Evolutionary conservation across 768 basidiomycete species (phyloP).

Genomic region (Termitomyces sp.): DNA sequence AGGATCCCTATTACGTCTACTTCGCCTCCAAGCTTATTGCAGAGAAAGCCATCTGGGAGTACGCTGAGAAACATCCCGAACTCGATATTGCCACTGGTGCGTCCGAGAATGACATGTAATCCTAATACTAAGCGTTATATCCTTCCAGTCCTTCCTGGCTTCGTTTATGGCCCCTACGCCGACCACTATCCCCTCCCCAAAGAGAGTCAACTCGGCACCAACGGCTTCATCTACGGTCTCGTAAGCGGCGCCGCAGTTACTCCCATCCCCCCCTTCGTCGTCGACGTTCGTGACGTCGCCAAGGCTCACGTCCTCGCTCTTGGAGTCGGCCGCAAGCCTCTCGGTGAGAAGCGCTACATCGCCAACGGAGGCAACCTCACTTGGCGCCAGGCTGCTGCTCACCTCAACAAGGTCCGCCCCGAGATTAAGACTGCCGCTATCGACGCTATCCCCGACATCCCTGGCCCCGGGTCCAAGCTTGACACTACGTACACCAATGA

Average conservation of each 20-base stretch:
- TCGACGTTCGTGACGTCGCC: slow-evolving; percentile 35
- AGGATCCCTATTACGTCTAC: slow-evolving; percentile 32
- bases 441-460: slow-evolving; percentile 14
- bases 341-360: slow-evolving; percentile 27
- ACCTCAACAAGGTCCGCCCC: slow-evolving; percentile 22
- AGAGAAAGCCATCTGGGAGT: slow-evolving; percentile 40
- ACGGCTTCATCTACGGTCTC: slow-evolving; percentile 25
- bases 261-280: slow-evolving; percentile 24
- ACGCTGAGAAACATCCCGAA: slow-evolving; percentile 34
- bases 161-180: slow-evolving; percentile 34
- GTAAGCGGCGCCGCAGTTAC: slow-evolving; percentile 21
- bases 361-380: slow-evolving; percentile 23
- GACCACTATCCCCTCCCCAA: slow-evolving; percentile 26
- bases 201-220: slow-evolving; percentile 23
- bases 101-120: slow-evolving; percentile 9
- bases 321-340: slow-evolving; percentile 18
- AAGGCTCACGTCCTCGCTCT: slow-evolving; percentile 30
- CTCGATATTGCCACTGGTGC: slow-evolving; percentile 36
- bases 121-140: neutral
- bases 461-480: slow-evolving; percentile 21
- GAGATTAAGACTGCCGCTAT: slow-evolving; percentile 14
- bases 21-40: slow-evolving; percentile 37
- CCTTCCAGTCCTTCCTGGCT: slow-evolving; percentile 32
- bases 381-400: slow-evolving; percentile 26
- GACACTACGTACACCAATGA: slow-evolving; percentile 23